Base-by-base conservation (phyloP, 306 rosid genomes). In the Hippophae gyantsensis region DNA sequence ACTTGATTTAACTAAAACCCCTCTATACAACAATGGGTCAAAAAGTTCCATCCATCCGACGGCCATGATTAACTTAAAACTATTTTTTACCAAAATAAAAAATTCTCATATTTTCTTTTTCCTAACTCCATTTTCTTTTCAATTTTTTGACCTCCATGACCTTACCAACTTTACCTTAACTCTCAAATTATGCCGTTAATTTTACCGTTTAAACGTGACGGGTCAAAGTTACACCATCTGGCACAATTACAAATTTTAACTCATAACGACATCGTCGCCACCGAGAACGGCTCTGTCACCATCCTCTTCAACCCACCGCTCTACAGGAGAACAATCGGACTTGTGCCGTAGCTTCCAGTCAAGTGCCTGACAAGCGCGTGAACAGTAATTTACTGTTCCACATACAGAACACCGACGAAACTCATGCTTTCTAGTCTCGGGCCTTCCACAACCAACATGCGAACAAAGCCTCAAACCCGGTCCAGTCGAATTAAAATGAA, bases 331-430 rank as follows among this genome's bases (percentile, higher is more conserved):
- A 11, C 98, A 90, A 64, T 85, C 96, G 6, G 64, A 79, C 79
- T 90, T 90, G 45, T 90, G 98, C 12, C 95, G 80, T 18, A 83
- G 74, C 75, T 87, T 90, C 98, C 98, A 90, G 74, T 90, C 96
- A 44, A 90, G 87, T 32, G 98, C 98, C 56, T 90, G 98, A 40
- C 96, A 90, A 2, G 95, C 98, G 60, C 98, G 98, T 53, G 98
- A 90, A 42, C 98, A 90, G 57, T 90, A 90, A 40, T 83, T 90
- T 57, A 85, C 95, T 4, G 72, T 70, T 0, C 98, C 96, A 38
- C 96, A 87, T 4, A 90, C 96, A 9, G 98, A 90, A 8, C 98
- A 90, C 61, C 98, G 79, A 25, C 96, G 89, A 52, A 87, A 90
- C 62, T 90, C 98, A 49, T 85, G 90, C 56, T 73, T 72, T 62